Conservation (phyloP, 2,329 filamentous ascomycete species). For the Trichoderma breve region DNA sequence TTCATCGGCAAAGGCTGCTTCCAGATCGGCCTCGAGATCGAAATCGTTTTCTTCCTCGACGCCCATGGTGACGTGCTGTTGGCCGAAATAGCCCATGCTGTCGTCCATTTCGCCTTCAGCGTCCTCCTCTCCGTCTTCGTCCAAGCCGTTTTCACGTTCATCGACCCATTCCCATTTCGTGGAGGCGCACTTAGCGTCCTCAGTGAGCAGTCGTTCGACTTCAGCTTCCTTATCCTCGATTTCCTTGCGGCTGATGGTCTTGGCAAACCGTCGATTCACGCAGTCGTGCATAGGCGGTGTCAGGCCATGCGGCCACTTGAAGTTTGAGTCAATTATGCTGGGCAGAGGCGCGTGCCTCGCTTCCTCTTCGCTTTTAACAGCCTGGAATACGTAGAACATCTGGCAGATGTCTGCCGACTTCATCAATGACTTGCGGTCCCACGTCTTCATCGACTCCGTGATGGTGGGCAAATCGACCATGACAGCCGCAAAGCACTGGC, state of each 20-base stretch:
- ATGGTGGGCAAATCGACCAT: slow-evolving; percentile 84
- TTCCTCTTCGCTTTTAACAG: slow-evolving; percentile 64
- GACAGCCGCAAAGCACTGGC: slow-evolving; percentile 70
- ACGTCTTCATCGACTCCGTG: slow-evolving; percentile 88
- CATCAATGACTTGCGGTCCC: slow-evolving; percentile 83
- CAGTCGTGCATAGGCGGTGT: slow-evolving; percentile 87
- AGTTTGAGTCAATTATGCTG: slow-evolving; percentile 63
- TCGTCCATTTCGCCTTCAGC: slow-evolving; percentile 50
- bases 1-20: slow-evolving; percentile 51
- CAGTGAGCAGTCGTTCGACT: slow-evolving; percentile 69
- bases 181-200: slow-evolving; percentile 61
- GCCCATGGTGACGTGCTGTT: slow-evolving; percentile 27
- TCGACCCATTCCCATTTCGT: slow-evolving; percentile 66
- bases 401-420: slow-evolving; percentile 87
- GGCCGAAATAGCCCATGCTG: slow-evolving; percentile 40
- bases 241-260: slow-evolving; percentile 76
- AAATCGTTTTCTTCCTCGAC: slow-evolving; percentile 47
- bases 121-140: slow-evolving; percentile 49
- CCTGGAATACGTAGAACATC: slow-evolving; percentile 78
- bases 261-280: slow-evolving; percentile 77
- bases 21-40: slow-evolving; percentile 55
- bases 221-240: slow-evolving; percentile 82
- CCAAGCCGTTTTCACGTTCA: slow-evolving; percentile 41
- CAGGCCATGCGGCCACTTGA: slow-evolving; percentile 80
- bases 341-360: slow-evolving; percentile 68